phyloP scores from a whole-genome alignment of 1,284 basidiomycete genomes.

The Ganoderma boninense region DNA sequence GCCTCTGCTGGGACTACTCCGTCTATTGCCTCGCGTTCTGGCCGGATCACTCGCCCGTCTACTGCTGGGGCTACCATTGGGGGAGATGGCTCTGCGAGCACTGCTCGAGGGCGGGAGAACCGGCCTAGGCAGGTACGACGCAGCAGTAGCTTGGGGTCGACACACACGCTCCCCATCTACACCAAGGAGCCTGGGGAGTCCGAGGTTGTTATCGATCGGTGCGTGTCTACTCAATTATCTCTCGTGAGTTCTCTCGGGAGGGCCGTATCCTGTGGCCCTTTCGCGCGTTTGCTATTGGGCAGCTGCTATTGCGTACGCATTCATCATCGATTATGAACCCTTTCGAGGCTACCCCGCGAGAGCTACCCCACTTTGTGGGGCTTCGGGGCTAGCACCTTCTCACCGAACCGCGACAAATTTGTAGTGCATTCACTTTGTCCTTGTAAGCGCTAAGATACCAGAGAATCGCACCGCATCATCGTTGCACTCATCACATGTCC shows the following conservation, averaged over 20 bases:
- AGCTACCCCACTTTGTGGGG: neutral
- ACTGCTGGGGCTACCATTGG: conserved; percentile 13
- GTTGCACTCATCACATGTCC: neutral
- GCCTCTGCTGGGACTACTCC: neutral
- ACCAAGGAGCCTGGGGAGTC: conserved; percentile 79
- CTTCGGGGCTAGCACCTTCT: neutral
- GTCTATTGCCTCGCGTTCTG: neutral
- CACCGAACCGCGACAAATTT: neutral
- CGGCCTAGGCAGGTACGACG: conserved; percentile 20
- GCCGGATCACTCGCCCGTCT: conserved; percentile 9
- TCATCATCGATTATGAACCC: neutral
- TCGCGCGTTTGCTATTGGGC: neutral
- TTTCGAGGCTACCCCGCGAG: neutral
- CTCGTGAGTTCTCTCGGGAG: neutral
- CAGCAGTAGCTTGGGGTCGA: conserved; percentile 65
- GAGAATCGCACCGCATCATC: neutral
- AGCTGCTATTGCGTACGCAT: neutral
- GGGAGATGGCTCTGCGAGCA: neutral
- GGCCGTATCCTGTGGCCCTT: neutral
- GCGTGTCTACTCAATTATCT: conserved; percentile 9
- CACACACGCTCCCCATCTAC: conserved; percentile 71
- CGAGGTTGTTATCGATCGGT: conserved; percentile 76
- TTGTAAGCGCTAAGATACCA: neutral
- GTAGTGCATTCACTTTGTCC: neutral
- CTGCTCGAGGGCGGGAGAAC: conserved; percentile 10